Base-by-base conservation (phyloP, 108 stramenopile species). In the Cyclotella distinguenda region DNA sequence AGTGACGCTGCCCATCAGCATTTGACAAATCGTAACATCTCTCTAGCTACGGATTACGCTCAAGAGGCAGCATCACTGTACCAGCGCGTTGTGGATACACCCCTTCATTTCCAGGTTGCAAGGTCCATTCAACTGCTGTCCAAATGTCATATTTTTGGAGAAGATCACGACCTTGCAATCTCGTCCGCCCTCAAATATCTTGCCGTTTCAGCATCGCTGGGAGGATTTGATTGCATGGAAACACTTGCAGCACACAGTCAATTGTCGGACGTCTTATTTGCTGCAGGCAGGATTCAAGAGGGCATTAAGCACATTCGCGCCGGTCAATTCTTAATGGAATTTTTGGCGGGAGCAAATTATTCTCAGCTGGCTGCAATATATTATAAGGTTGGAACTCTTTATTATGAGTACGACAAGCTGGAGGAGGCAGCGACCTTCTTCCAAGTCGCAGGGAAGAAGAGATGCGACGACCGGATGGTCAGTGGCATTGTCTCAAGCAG, bases 251-350 rank as follows among this genome's bases (percentile, higher is more conserved):
- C 81, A 4, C 91, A 93, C 54, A 47, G 65, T 50, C 50, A 78
- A 1, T 52, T 95, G 25, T 84, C 87, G 10, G 79, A 89, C 57
- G 71, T 86, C 40, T 74, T 82, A 35, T 66, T 82, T 34, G 60
- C 77, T 1, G 58, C 74, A 18, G 81, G 77, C 10, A 64, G 74
- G 63, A 46, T 77, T 3, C 36, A 60, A 26, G 62, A 60, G 35
- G 90, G 84, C 9, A 54, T 94, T 40, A 83, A 82, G 62, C 92
- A 96, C 70, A 47, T 91, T 40, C 85, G 88, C 22, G 91, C 94
- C n/a, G 88, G 82, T 31, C 64, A 84, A 44, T 96, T 92, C 58
- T 76, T 96, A 28, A 80, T 89, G 72, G 95, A 96, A 66, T 53
- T 93, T 8, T 58, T 94, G 62, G 91, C 86, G 10, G 96, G 97